Conservation (phyloP, 495 filamentous ascomycete genomes). For the Aspergillus affinis region DNA sequence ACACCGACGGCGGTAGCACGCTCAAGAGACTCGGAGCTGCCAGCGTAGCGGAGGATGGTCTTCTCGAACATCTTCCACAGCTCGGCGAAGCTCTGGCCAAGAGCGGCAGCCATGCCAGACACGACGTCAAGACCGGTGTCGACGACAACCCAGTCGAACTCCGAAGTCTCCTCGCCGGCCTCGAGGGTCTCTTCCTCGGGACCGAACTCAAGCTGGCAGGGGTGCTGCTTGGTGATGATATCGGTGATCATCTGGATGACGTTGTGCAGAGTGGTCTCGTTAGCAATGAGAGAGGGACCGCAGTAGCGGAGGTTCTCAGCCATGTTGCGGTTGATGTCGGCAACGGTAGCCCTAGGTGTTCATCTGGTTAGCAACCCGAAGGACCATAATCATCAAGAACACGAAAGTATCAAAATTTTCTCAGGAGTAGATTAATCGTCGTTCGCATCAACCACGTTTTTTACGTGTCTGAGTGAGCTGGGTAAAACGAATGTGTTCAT, state of each 20-base stretch:
- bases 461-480: constrained; percentile 97
- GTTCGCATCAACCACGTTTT: constrained; percentile 84
- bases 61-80: constrained; percentile 94
- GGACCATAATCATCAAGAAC: constrained; percentile 11
- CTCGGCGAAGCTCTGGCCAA: constrained; percentile 78
- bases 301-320: constrained; percentile 90
- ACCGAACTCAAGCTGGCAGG: constrained; percentile 86
- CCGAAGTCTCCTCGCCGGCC: constrained; percentile 76
- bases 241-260: constrained; percentile 65
- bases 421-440: constrained; percentile 61
- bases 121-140: constrained; percentile 92
- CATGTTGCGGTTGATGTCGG: constrained; percentile 92
- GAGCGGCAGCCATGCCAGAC: constrained; percentile 74
- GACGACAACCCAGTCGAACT: constrained; percentile 96
- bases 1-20: constrained; percentile 86
- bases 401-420: constrained; percentile 18
- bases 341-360: constrained; percentile 70
- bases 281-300: constrained; percentile 81
- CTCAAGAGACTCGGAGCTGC: constrained; percentile 79
- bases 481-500: constrained; percentile 93
- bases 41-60: constrained; percentile 81
- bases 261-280: constrained; percentile 60
- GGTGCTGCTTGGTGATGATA: constrained; percentile 84
- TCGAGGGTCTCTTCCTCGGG: constrained; percentile 71
- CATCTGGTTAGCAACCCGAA: constrained; percentile 39